Percentiles rank a stretch among this genome's conserved stretches.
These are phyloP conservation scores for Suhomyces wounanorum DNA, from an alignment of 1,139 yeast genomes.

Conservation along the genomic window DNA sequence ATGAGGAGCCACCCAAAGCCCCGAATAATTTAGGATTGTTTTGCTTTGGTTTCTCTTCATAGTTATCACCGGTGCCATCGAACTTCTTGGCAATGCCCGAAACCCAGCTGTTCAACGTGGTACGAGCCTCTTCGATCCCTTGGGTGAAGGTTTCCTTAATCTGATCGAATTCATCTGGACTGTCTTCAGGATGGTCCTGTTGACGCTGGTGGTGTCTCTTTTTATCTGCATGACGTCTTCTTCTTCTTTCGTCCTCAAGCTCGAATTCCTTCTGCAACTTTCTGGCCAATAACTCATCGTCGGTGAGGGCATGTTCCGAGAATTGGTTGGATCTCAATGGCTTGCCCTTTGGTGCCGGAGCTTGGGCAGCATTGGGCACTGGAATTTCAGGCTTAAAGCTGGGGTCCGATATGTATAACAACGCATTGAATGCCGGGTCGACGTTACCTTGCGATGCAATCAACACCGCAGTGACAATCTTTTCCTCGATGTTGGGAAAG, in stretches of 20 bases:
- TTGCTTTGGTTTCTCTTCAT: conserved; percentile 14
- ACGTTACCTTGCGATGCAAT: conserved; percentile 82
- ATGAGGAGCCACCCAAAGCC: conserved; percentile 50
- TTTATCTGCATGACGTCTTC: conserved; percentile 27
- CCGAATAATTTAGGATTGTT: conserved; percentile 44
- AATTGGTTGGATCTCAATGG: conserved; percentile 1
- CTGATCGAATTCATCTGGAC: conserved; percentile 68
- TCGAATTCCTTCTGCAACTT: conserved; percentile 73
- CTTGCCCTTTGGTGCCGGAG: not conserved
- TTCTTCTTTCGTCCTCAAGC: conserved; percentile 38
- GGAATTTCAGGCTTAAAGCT: conserved; percentile 64
- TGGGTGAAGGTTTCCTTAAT: conserved; percentile 69
- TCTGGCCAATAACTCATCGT: conserved; percentile 85
- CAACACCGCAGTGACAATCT: conserved; percentile 71
- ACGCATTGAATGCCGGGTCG: conserved; percentile 87
- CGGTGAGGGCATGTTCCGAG: conserved; percentile 41
- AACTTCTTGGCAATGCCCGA: conserved; percentile 67
- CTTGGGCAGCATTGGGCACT: conserved; percentile 20
- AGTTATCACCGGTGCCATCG: conserved; percentile 18
- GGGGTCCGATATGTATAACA: conserved; percentile 81
- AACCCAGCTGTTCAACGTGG: conserved; percentile 81
- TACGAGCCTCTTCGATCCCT: conserved; percentile 83
- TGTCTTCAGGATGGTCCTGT: conserved; percentile 23
- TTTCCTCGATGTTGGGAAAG: conserved; percentile 73
- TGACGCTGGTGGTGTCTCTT: conserved; percentile 21